Evolutionary conservation across 2,329 filamentous ascomycete species (phyloP), one percentile per base, ranked within the genome.

Genomic region (Biscogniauxia marginata): DNA sequence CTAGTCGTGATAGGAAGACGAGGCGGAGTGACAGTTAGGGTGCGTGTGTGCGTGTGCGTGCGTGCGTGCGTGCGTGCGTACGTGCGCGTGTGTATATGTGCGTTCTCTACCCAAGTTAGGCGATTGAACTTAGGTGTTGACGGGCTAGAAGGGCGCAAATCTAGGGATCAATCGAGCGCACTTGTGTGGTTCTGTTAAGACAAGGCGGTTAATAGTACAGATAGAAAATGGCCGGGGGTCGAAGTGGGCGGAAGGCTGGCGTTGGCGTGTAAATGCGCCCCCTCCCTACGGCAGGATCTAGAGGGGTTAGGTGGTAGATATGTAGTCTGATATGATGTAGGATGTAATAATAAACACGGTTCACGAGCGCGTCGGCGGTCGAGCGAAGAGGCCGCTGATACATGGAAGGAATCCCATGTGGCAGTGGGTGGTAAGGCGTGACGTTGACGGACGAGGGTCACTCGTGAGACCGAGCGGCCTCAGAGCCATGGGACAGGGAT

Each of bases 1-100:
- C 13, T 6, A 16, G 9, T 16, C 30, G 30, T n/a, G 30, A 39
- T 39, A 30, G 9, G 8, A 20, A n/a, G n/a, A n/a, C 4, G 44
- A 23, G 45, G 45, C 19, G 22, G 9, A 49, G 8, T 13, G 46
- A 22, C 30, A 45, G 5, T n/a, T 46, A 34, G 44, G 43, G 20
- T 49, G 46, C 3, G 7, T 20, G 39, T 13, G 50, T 4, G 22
- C 46, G n/a, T 34, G 34, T 46, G 50, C 24, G 21, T 34, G 22
- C 30, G 50, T 34, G 39, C n/a, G 50, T 54, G 16, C 2, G 22
- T 49, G 20, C n/a, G 21, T 49, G 47, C 25, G 47, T 49, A n/a
- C 3, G 47, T 49, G 11, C 9, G 19, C 24, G 21, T 49, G 20
- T 16, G 20, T 19, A 16, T 34, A n/a, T 3, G 52, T 18, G 52